phyloP scores from a whole-genome alignment of 2,329 filamentous ascomycete genomes.

The Zopfia rhizophila region DNA sequence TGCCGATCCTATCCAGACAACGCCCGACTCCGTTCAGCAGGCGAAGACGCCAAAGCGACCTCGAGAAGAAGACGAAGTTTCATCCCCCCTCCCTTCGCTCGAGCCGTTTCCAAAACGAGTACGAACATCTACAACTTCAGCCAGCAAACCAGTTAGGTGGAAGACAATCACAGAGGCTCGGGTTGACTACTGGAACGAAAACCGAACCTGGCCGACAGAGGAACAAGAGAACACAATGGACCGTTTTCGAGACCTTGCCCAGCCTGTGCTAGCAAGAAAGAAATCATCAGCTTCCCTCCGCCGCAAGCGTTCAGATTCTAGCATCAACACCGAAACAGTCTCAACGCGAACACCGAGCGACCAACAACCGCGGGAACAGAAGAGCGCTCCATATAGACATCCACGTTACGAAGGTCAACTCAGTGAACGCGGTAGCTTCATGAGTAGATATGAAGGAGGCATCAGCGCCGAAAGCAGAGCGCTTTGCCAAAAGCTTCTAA shows the following conservation, averaged over 20 bases:
- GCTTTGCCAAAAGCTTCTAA: slow-evolving; percentile 26
- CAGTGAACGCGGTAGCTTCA: slow-evolving; percentile 27
- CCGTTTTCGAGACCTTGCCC: slow-evolving; percentile 19
- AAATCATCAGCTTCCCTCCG: slow-evolving; percentile 18
- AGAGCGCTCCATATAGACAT: slow-evolving; percentile 25
- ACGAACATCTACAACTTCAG: slow-evolving; percentile 16
- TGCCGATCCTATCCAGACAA: slow-evolving; percentile 16
- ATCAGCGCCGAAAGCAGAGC: slow-evolving; percentile 24
- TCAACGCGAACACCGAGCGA: slow-evolving; percentile 25
- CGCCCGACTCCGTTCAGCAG: slow-evolving; percentile 17
- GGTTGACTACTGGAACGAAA: slow-evolving; percentile 23
- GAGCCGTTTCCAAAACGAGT: slow-evolving; percentile 15
- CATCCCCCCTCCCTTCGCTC: slow-evolving; percentile 12
- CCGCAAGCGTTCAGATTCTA: slow-evolving; percentile 25
- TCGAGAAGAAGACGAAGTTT: slow-evolving; percentile 18
- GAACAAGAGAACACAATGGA: slow-evolving; percentile 29
- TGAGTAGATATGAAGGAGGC: slow-evolving; percentile 18
- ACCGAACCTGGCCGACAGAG: slow-evolving; percentile 25
- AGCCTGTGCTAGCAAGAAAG: slow-evolving; percentile 20
- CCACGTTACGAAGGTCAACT: slow-evolving; percentile 23
- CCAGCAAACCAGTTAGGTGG: slow-evolving; percentile 9
- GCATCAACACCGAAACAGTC: slow-evolving; percentile 22
- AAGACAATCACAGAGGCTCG: slow-evolving; percentile 21
- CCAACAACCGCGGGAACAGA: slow-evolving; percentile 20
- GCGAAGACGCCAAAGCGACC: slow-evolving; percentile 20